Evolutionary conservation across 2,329 filamentous ascomycete species (phyloP).

Genomic region (Aspergillus quadricinctus): DNA sequence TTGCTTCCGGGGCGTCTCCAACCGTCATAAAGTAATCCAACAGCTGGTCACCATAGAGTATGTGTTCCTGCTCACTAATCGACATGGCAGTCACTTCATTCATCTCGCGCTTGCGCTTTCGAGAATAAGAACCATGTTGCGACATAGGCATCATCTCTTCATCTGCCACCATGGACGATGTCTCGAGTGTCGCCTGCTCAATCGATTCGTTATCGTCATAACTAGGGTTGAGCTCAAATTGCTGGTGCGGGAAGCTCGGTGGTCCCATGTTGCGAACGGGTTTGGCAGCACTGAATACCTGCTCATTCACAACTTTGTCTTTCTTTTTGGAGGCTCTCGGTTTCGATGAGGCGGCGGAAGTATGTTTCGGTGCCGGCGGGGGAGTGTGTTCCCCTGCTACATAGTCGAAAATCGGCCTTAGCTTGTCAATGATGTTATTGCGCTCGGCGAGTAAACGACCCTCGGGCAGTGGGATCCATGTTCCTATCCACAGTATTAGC

Average conservation of each 20-base stretch:
- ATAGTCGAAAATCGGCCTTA: conserved; percentile 86
- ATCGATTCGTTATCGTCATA: conserved; percentile 75
- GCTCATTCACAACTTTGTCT: conserved; percentile 45
- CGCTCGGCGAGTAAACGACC: conserved; percentile 78
- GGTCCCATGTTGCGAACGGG: conserved; percentile 32
- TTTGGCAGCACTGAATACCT: conserved; percentile 30
- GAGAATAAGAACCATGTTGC: conserved; percentile 53
- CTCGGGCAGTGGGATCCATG: conserved; percentile 86
- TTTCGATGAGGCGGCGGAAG: conserved; percentile 62
- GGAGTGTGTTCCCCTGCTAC: conserved; percentile 80
- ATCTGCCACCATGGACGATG: conserved; percentile 79
- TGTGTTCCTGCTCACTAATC: conserved; percentile 74
- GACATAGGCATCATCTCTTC: conserved; percentile 71
- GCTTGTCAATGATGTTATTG: conserved; percentile 78
- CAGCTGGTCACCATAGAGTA: conserved; percentile 85
- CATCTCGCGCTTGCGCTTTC: conserved; percentile 74
- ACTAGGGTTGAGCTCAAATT: conserved; percentile 60
- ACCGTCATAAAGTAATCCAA: conserved; percentile 93
- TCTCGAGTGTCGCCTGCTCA: conserved; percentile 77
- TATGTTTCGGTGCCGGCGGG: conserved; percentile 88
- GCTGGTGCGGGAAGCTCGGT: conserved; percentile 51
- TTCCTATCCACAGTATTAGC: conserved; percentile 55
- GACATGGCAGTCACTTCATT: conserved; percentile 55
- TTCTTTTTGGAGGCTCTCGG: conserved; percentile 72
- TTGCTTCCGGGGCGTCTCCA: conserved; percentile 65